Conservation (phyloP, 495 filamentous ascomycete species). For the Aspergillus affinis region DNA sequence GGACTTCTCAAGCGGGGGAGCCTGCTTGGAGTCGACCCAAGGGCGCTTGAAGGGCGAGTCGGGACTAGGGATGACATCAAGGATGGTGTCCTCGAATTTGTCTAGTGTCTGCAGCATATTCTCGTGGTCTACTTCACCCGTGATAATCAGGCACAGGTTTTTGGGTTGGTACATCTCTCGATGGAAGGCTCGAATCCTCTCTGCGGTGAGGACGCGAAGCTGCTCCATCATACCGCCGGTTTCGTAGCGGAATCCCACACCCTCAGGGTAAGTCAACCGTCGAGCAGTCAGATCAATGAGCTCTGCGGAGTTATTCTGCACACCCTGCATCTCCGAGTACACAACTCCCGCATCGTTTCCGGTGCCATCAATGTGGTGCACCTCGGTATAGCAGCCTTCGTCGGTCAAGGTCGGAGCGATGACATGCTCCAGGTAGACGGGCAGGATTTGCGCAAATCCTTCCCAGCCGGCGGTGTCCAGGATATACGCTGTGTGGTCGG, state of each 20-base stretch:
- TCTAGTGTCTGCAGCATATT: slow-evolving; percentile 79
- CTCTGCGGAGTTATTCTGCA: slow-evolving; percentile 78
- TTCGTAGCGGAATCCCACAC: slow-evolving; percentile 91
- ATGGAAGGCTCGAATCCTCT: slow-evolving; percentile 90
- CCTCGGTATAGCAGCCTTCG: slow-evolving; percentile 89
- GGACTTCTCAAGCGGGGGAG: slow-evolving; percentile 67
- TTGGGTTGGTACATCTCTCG: slow-evolving; percentile 97
- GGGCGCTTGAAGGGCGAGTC: slow-evolving; percentile 79
- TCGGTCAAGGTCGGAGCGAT: slow-evolving; percentile 90
- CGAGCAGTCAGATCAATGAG: slow-evolving; percentile 81
- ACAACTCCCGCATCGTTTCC: slow-evolving; percentile 97
- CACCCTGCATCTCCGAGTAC: slow-evolving; percentile 98
- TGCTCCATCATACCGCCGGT: slow-evolving; percentile 96
- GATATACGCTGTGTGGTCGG: slow-evolving; percentile 95
- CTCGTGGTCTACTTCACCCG: slow-evolving; percentile 83
- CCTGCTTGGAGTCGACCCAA: slow-evolving; percentile 83
- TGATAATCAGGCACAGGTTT: slow-evolving; percentile 86
- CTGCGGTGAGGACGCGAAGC: slow-evolving; percentile 77
- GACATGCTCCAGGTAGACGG: slow-evolving; percentile 94
- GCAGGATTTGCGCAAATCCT: slow-evolving; percentile 90
- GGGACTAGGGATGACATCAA: slow-evolving; percentile 72
- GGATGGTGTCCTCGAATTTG: slow-evolving; percentile 82
- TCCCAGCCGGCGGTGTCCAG: slow-evolving; percentile 95
- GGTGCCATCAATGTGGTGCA: slow-evolving; percentile 89
- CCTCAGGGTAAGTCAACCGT: slow-evolving; percentile 81